A percentile compares a stretch with the other conserved stretches of the same genome.
Evolutionary conservation across 2,329 filamentous ascomycete species (phyloP).

Genomic region (Colletotrichum brevisporum): DNA sequence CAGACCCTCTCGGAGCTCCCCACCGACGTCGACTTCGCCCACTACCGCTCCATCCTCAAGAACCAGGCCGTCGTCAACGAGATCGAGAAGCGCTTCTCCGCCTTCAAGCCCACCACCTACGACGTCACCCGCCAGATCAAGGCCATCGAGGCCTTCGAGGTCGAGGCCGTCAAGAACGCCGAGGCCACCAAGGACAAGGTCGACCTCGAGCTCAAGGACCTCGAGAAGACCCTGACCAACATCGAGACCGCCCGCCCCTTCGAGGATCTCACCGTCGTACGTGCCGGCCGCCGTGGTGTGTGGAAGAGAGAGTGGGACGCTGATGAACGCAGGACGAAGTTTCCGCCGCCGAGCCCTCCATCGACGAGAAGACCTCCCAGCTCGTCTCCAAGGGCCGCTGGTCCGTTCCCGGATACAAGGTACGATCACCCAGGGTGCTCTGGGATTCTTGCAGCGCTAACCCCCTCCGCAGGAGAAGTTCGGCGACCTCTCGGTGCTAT

Average conservation of each 20-base stretch:
- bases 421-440: conserved; percentile 59
- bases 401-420: conserved; percentile 99
- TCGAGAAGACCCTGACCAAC: conserved; percentile 95
- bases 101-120: conserved; percentile 94
- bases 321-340: conserved; percentile 83
- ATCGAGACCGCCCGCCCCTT: conserved; percentile 97
- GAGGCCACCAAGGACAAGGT: conserved; percentile 97
- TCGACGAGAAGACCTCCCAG: conserved; percentile 95
- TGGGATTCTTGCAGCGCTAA: conserved; percentile 57
- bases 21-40: conserved; percentile 89
- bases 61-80: conserved; percentile 96
- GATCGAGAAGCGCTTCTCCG: conserved; percentile 95
- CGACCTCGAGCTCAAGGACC: conserved; percentile 92
- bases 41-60: conserved; percentile 94
- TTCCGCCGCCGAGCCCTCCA: conserved; percentile 92
- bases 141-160: conserved; percentile 98
- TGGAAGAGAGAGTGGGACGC: conserved; percentile 13
- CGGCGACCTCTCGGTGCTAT: conserved; percentile 95
- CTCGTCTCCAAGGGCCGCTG: conserved; percentile 98
- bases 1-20: conserved; percentile 86
- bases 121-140: conserved; percentile 95
- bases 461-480: conserved; percentile 87
- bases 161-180: conserved; percentile 96
- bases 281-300: conserved; percentile 63
- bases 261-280: conserved; percentile 96